Percentiles rank a stretch among this genome's conserved stretches.
These are phyloP conservation scores for Aureobasidium musti DNA, from an alignment of 2,329 filamentous ascomycete genomes.

Conservation along the genomic window DNA sequence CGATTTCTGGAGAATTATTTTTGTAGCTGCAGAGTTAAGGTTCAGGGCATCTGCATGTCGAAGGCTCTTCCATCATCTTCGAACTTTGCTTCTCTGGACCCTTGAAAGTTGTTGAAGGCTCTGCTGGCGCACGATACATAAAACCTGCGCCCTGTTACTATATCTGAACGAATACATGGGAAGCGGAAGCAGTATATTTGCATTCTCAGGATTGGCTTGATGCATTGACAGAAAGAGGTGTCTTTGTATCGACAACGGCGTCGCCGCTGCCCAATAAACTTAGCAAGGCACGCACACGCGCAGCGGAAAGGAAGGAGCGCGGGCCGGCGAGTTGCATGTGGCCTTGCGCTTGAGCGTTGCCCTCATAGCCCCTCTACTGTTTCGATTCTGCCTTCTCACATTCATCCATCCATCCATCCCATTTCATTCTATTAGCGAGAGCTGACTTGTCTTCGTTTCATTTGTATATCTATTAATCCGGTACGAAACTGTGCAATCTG, in stretches of 20 bases:
- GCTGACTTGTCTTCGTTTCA: conserved; percentile 5
- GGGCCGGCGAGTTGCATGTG: too few species aligned
- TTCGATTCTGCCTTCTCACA: conserved; percentile 4
- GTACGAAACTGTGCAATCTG: background rate
- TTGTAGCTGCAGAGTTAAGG: conserved; percentile 15
- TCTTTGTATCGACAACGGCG: conserved; percentile 1
- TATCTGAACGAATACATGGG: background rate
- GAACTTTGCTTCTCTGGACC: conserved; percentile 16
- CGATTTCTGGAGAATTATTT: background rate
- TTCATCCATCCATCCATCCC: background rate
- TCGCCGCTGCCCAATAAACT: conserved; percentile 9
- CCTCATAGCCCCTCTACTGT: conserved; percentile 20
- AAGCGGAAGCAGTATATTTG: background rate
- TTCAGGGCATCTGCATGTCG: conserved; percentile 5
- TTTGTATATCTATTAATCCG: conserved; percentile 15
- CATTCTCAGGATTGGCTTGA: background rate
- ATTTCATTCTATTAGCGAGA: background rate
- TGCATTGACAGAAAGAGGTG: background rate
- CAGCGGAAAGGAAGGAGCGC: conserved; percentile 16
- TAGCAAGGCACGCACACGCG: conserved; percentile 6
- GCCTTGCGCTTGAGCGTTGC: background rate
- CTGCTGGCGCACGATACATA: background rate
- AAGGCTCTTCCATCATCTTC: background rate
- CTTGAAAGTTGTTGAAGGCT: background rate
- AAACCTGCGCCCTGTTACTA: background rate